phyloP scores from a whole-genome alignment of 2,329 filamentous ascomycete genomes.

The Davidsoniella eucalypti region DNA sequence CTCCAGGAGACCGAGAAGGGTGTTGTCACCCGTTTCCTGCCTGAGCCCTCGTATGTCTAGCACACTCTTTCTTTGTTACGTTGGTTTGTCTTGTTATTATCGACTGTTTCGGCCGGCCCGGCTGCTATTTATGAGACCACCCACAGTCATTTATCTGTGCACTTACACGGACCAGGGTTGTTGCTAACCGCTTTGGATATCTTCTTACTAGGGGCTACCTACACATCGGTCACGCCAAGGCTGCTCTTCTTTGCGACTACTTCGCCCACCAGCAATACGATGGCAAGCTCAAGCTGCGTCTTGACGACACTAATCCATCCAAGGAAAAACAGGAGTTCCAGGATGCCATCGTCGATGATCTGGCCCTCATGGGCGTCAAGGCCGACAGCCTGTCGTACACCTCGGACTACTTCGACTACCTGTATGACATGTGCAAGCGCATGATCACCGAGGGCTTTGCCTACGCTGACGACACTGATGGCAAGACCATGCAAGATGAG shows the following conservation, averaged over 20 bases:
- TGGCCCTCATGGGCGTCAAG: slow-evolving; percentile 79
- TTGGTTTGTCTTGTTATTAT: not conserved
- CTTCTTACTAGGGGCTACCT: slow-evolving; percentile 49
- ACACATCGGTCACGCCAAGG: slow-evolving; percentile 92
- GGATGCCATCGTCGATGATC: slow-evolving; percentile 82
- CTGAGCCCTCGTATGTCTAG: slow-evolving; percentile 63
- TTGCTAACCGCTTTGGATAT: not conserved
- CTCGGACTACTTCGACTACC: slow-evolving; percentile 85
- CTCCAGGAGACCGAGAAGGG: slow-evolving; percentile 73
- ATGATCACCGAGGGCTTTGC: slow-evolving; percentile 78
- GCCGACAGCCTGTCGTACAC: slow-evolving; percentile 79
- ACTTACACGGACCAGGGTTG: too few relatives aligned
- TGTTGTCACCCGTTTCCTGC: slow-evolving; percentile 82
- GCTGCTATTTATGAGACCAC: not conserved
- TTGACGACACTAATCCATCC: slow-evolving; percentile 93
- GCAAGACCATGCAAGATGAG: slow-evolving; percentile 74
- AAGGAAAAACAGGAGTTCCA: slow-evolving; percentile 97
- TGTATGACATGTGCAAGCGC: slow-evolving; percentile 71
- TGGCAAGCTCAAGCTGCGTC: slow-evolving; percentile 76
- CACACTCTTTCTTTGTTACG: not conserved
- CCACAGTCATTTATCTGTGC: not conserved
- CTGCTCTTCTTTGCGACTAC: slow-evolving; percentile 85
- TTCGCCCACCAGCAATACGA: slow-evolving; percentile 90
- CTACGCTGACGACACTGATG: slow-evolving; percentile 87
- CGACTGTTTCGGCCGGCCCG: not conserved